phyloP scores from a whole-genome alignment of 1,139 yeast species.

The Fermentozyma sake region DNA sequence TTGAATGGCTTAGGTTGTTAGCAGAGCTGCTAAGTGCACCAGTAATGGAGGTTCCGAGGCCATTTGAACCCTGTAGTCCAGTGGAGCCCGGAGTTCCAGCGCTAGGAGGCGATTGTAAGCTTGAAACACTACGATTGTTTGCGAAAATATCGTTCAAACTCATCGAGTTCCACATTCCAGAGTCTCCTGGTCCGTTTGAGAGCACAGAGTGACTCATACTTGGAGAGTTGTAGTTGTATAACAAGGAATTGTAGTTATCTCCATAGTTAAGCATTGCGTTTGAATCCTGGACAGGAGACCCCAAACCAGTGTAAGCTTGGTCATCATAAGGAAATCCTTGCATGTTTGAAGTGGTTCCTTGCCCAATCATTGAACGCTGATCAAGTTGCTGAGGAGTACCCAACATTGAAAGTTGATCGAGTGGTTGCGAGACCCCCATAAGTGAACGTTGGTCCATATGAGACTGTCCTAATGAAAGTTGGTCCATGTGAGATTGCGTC shows the following conservation, averaged over 20 bases:
- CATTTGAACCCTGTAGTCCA: too few relatives aligned
- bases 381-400: too few relatives aligned
- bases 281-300: constrained; percentile 9
- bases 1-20: constrained; percentile 2
- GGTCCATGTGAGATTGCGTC: too few relatives aligned
- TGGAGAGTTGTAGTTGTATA: constrained; percentile 14
- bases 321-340: constrained; percentile 22
- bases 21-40: too few relatives aligned
- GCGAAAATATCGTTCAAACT: constrained; percentile 6
- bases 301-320: constrained; percentile 11
- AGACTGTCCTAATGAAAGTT: too few relatives aligned
- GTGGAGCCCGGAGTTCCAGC: background rate
- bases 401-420: too few relatives aligned
- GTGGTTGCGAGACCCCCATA: too few relatives aligned
- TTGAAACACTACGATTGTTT: constrained; percentile 8
- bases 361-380: too few relatives aligned
- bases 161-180: constrained; percentile 7
- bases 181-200: constrained; percentile 1
- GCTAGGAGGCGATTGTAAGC: constrained; percentile 4
- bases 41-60: too few relatives aligned
- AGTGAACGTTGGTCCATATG: too few relatives aligned
- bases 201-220: constrained; percentile 11
- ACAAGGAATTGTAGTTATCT: constrained; percentile 8
- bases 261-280: constrained; percentile 6
- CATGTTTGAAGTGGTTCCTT: too few relatives aligned